These are phyloP conservation scores for Hericium rajendrae DNA, from an alignment of 768 basidiomycete species.

Conservation along the genomic window DNA sequence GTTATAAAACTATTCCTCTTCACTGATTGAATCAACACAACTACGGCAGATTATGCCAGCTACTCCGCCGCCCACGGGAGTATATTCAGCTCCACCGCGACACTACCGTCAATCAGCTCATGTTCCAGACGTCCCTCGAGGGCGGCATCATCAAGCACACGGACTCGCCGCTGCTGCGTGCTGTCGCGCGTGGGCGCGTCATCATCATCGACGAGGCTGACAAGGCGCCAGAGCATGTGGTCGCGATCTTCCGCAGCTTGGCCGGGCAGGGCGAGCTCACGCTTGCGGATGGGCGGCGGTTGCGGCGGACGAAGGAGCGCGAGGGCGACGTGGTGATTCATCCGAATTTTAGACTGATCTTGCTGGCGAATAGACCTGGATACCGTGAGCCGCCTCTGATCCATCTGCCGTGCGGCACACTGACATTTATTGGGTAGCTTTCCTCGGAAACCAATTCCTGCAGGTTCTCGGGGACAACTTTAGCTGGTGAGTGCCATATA, in stretches of 20 bases:
- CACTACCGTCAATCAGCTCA: conserved; percentile 60
- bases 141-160: conserved; percentile 48
- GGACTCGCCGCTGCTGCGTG: conserved; percentile 58
- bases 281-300: conserved; percentile 52
- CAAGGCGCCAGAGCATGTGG: conserved; percentile 66
- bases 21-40: background rate
- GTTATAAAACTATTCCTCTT: conserved; percentile 5
- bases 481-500: conserved; percentile 25
- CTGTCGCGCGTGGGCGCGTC: conserved; percentile 49
- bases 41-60: conserved; percentile 41
- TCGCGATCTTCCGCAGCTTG: conserved; percentile 60
- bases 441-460: conserved; percentile 65
- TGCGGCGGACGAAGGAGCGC: conserved; percentile 35
- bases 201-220: conserved; percentile 67
- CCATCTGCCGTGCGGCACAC: background rate
- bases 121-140: conserved; percentile 57
- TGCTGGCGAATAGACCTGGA: conserved; percentile 59
- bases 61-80: conserved; percentile 52
- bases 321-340: conserved; percentile 52
- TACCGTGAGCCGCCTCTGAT: conserved; percentile 38
- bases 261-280: conserved; percentile 57
- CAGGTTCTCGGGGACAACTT: conserved; percentile 66
- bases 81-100: conserved; percentile 65
- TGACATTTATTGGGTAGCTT: conserved; percentile 31
- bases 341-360: conserved; percentile 51